Conservation (phyloP, 1,284 basidiomycete species). For the Tetrapyrgos nigripes region DNA sequence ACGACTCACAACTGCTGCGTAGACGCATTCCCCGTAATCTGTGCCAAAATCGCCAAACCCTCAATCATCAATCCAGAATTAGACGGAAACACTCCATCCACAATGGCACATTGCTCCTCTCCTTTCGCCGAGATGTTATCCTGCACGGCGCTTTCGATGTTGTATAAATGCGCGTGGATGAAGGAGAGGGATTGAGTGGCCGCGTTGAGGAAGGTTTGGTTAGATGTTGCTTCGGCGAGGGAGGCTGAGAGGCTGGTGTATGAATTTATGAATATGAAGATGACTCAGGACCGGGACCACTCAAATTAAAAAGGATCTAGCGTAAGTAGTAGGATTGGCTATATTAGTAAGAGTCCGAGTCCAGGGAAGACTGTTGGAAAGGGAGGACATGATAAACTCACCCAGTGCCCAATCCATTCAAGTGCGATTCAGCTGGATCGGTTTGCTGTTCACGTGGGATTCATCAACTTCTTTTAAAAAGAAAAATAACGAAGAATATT, state of each 20-base stretch:
- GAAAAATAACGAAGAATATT: background rate
- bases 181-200: constrained; percentile 13
- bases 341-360: too few relatives aligned
- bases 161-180: constrained; percentile 10
- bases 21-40: constrained; percentile 5
- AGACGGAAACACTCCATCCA: background rate
- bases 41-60: constrained; percentile 13
- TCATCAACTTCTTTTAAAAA: background rate
- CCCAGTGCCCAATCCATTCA: constrained; percentile 8
- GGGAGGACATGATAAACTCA: background rate
- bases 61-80: constrained; percentile 13
- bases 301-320: constrained; percentile 6
- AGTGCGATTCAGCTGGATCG: background rate
- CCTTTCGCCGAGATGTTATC: constrained; percentile 10
- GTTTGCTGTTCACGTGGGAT: background rate
- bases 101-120: constrained; percentile 9
- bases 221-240: constrained; percentile 10
- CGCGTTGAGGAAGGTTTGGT: constrained; percentile 15
- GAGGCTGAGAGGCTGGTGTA: constrained; percentile 16
- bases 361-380: too few relatives aligned
- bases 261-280: background rate
- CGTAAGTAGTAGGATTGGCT: background rate
- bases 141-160: constrained; percentile 8
- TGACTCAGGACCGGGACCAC: background rate
- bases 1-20: background rate